phyloP scores from a whole-genome alignment of 2,329 filamentous ascomycete genomes.

The Pseudocercospora fuligena region DNA sequence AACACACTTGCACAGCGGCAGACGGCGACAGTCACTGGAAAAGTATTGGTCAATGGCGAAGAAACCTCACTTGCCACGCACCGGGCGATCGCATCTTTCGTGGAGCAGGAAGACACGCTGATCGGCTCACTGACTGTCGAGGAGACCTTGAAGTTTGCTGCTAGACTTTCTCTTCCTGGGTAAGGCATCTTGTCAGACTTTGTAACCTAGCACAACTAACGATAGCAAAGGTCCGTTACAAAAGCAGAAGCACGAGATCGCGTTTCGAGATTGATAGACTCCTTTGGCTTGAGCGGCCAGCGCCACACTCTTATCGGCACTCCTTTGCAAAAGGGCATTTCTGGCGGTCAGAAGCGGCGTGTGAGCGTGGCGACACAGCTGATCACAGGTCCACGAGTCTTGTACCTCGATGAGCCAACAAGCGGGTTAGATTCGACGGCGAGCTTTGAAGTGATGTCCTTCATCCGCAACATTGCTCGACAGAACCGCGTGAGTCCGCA shows the following conservation, averaged over 20 bases:
- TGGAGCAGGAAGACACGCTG: slow-evolving; percentile 84
- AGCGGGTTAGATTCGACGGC: slow-evolving; percentile 78
- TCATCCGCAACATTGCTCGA: slow-evolving; percentile 66
- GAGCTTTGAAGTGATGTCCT: slow-evolving; percentile 73
- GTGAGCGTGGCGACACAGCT: slow-evolving; percentile 78
- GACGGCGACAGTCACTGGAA: slow-evolving; percentile 54
- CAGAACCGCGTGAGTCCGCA: slow-evolving; percentile 61
- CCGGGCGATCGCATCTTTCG: slow-evolving; percentile 70
- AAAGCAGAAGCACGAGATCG: slow-evolving; percentile 62
- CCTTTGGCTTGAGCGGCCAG: slow-evolving; percentile 73
- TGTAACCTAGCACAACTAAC: slow-evolving; percentile 10
- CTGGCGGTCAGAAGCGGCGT: slow-evolving; percentile 79
- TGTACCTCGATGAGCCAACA: slow-evolving; percentile 83
- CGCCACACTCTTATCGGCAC: slow-evolving; percentile 74
- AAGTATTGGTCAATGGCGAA: slow-evolving; percentile 65
- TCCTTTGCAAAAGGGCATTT: slow-evolving; percentile 77
- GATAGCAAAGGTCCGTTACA: slow-evolving; percentile 56
- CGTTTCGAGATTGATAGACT: slow-evolving; percentile 66
- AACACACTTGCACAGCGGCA: slow-evolving; percentile 72
- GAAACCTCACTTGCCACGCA: slow-evolving; percentile 28
- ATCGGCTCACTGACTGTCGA: slow-evolving; percentile 77
- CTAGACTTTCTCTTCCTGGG: slow-evolving; percentile 61
- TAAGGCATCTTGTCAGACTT: slow-evolving; percentile 51
- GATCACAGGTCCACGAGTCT: slow-evolving; percentile 74
- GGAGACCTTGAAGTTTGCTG: slow-evolving; percentile 78